A percentile compares a stretch with the other conserved stretches of the same genome.
phyloP scores from a whole-genome alignment of 139 green algal species.

The Picochlorum sp. region DNA sequence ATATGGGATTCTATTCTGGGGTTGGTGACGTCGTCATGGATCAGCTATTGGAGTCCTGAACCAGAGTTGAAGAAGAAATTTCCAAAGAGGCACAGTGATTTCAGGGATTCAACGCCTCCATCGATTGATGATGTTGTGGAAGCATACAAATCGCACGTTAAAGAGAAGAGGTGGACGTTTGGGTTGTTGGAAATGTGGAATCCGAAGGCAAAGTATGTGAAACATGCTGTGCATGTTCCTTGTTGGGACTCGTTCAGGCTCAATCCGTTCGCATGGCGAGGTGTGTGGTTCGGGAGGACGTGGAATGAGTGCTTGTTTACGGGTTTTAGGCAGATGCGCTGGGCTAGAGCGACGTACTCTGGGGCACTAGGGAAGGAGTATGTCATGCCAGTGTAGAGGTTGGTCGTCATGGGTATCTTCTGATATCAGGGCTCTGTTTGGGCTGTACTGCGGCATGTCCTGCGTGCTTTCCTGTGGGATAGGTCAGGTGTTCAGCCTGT shows the following conservation, averaged over 20 bases:
- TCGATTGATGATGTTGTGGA: not conserved
- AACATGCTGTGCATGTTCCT: slow-evolving; percentile 24
- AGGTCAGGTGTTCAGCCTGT: slow-evolving; percentile 22
- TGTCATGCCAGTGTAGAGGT: slow-evolving; percentile 23
- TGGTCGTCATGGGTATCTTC: slow-evolving; percentile 16
- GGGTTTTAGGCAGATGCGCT: slow-evolving; percentile 31
- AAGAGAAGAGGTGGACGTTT: slow-evolving; percentile 29
- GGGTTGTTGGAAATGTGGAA: slow-evolving; percentile 36
- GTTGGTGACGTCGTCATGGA: not conserved
- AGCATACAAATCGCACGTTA: slow-evolving; percentile 4
- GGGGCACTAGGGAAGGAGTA: slow-evolving; percentile 25
- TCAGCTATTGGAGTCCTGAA: slow-evolving; percentile 8
- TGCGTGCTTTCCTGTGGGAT: slow-evolving; percentile 23
- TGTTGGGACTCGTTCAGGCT: slow-evolving; percentile 36
- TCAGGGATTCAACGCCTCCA: slow-evolving; percentile 10
- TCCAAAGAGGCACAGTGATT: slow-evolving; percentile 25
- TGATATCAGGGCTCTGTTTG: slow-evolving; percentile 34
- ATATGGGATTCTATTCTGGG: too few relatives aligned
- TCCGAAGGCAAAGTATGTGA: slow-evolving; percentile 4
- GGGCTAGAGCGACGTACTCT: slow-evolving; percentile 25
- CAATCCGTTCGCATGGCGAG: slow-evolving; percentile 26
- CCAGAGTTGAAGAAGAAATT: slow-evolving; percentile 11
- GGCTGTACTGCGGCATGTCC: slow-evolving; percentile 12
- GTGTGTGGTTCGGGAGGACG: slow-evolving; percentile 15
- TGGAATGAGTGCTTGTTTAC: slow-evolving; percentile 31